Percentiles rank a stretch among this genome's conserved stretches.
phyloP scores from a whole-genome alignment of 805 yeast genomes.

The Blastobotrys americana region DNA sequence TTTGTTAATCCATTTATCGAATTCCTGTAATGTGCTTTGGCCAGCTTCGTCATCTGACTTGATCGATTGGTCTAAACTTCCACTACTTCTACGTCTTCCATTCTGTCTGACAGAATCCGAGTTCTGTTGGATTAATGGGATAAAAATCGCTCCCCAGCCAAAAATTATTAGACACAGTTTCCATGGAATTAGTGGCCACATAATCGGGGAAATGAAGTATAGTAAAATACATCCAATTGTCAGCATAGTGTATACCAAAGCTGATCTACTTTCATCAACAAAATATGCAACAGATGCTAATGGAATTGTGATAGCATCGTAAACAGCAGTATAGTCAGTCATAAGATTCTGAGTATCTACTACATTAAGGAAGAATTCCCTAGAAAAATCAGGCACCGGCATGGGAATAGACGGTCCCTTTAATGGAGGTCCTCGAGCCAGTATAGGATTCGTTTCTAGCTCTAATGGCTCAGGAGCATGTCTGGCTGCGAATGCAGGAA shows the following conservation, averaged over 20 bases:
- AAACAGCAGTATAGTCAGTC: slow-evolving; percentile 53
- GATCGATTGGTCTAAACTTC: too few relatives aligned
- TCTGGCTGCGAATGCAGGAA: slow-evolving; percentile 55
- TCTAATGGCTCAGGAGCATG: slow-evolving; percentile 53
- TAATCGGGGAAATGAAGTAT: slow-evolving; percentile 25
- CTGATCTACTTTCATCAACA: slow-evolving; percentile 47
- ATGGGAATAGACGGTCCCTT: slow-evolving; percentile 45
- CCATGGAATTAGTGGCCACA: slow-evolving; percentile 32
- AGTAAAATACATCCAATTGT: slow-evolving; percentile 30
- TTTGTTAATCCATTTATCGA: neutral
- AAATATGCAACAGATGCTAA: slow-evolving; percentile 56
- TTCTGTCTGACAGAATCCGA: neutral
- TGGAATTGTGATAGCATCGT: slow-evolving; percentile 48
- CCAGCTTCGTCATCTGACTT: neutral
- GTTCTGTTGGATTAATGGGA: slow-evolving; percentile 8
- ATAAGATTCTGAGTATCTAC: slow-evolving; percentile 81
- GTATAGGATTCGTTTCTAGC: slow-evolving; percentile 36
- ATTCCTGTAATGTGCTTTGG: neutral
- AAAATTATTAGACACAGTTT: slow-evolving; percentile 31
- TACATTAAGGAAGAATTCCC: slow-evolving; percentile 69
- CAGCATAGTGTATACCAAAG: slow-evolving; percentile 40
- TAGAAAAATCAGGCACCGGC: slow-evolving; percentile 70
- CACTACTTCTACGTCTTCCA: neutral
- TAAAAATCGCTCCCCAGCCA: slow-evolving; percentile 43
- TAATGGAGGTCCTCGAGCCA: slow-evolving; percentile 44